Conservation (phyloP, 495 filamentous ascomycete genomes). For the Aspergillus asperescens region DNA sequence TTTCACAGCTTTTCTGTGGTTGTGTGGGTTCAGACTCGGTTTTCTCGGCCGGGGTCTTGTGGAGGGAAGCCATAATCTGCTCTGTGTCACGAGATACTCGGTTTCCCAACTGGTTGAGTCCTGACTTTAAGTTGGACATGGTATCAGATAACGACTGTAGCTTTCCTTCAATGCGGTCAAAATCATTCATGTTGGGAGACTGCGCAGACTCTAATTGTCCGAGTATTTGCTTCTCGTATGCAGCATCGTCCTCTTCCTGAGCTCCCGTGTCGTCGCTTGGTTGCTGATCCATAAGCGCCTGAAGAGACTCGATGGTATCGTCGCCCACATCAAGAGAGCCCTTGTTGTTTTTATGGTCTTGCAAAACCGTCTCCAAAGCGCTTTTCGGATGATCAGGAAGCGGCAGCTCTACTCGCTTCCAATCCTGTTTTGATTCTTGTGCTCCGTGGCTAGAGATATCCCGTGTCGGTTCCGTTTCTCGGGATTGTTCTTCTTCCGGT, state of each 20-base stretch:
- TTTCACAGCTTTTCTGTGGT: constrained; percentile 21
- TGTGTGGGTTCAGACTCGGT: constrained; percentile 9
- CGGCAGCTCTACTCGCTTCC: constrained; percentile 18
- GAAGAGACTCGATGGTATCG: constrained; percentile 58
- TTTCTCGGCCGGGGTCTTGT: constrained; percentile 1
- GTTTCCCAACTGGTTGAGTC: constrained; percentile 60
- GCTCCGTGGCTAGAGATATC: not conserved
- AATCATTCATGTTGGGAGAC: constrained; percentile 40
- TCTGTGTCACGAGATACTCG: constrained; percentile 45
- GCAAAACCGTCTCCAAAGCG: constrained; percentile 49
- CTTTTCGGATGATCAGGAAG: constrained; percentile 46
- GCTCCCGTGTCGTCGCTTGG: constrained; percentile 26
- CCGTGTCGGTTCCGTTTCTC: not conserved
- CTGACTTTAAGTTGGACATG: constrained; percentile 61
- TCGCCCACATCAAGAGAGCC: constrained; percentile 47
- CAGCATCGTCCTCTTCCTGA: constrained; percentile 35
- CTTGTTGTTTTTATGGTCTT: constrained; percentile 45
- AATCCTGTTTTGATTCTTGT: not conserved
- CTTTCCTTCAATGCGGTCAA: constrained; percentile 55
- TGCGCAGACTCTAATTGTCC: constrained; percentile 32
- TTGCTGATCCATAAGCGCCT: constrained; percentile 46
- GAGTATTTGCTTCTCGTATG: constrained; percentile 31
- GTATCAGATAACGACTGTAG: constrained; percentile 54
- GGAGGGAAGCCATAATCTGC: constrained; percentile 13
- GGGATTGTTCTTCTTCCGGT: not conserved